These are phyloP conservation scores for Stephania cephalantha DNA, from an alignment of 164 flowering plant genomes.

Conservation along the genomic window DNA sequence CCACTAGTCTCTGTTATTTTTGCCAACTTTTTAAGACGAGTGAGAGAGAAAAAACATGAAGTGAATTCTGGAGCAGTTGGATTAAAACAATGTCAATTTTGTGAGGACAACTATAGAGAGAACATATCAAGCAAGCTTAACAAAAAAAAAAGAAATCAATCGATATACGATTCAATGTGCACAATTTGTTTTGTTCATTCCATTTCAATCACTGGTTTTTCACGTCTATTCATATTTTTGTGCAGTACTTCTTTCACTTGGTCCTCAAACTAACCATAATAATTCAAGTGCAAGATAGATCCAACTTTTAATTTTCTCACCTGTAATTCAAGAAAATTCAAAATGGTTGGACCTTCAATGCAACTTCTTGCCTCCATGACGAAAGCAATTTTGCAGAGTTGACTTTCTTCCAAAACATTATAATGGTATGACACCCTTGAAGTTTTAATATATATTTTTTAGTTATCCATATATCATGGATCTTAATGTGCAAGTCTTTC, in stretches of 20 bases:
- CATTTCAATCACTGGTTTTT: neutral
- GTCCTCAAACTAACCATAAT: neutral
- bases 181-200: neutral
- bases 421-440: constrained; percentile 1
- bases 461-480: too few species aligned
- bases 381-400: neutral
- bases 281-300: neutral
- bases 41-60: neutral
- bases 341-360: neutral
- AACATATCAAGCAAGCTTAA: neutral
- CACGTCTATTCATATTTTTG: neutral
- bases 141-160: constrained; percentile 1
- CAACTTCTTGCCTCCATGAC: neutral
- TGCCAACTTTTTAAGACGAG: neutral
- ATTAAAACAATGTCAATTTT: constrained; percentile 5
- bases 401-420: neutral
- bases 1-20: constrained; percentile 11
- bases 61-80: constrained; percentile 9
- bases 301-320: neutral
- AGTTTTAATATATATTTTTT: neutral
- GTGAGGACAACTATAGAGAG: neutral
- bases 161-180: neutral
- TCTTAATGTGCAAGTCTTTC: too few species aligned
- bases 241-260: neutral
- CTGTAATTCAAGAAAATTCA: neutral